Evolutionary conservation across 495 filamentous ascomycete species (phyloP), one percentile per base, ranked within the genome.

Genomic region (Penicillium coprophilum): DNA sequence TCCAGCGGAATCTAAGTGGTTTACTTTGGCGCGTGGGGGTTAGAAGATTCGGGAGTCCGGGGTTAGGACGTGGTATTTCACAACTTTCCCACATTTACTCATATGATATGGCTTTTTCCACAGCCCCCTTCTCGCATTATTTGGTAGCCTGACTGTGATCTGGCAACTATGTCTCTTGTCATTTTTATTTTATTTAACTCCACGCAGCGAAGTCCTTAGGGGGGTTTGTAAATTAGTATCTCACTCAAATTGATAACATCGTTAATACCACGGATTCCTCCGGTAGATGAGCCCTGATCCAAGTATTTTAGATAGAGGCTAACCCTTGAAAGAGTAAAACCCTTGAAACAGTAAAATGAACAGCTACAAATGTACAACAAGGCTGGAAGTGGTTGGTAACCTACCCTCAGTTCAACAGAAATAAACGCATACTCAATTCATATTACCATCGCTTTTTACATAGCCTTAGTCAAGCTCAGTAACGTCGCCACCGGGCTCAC

Each of bases 1-100:
- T 89, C 88, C 30, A 70, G 67, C 53, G 77, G 77, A 30, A 65
- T 78, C 59, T 80, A 76, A 53, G 46, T 50, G 48, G 34, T 41
- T 53, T 61, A 27, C 24, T 27, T 50, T 30, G 11, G 43, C 32
- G 28, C 46, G 12, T 46, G 28, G 31, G 44, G 36, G 34, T 45
- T 40, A 23, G 51, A 41, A 44, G 20, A 38, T 36, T 36, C 15
- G 41, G 43, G 41, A 34, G 30, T 54, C 41, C n/a, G 15, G 41
- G 41, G 52, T 46, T 44, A 54, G 32, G 31, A 46, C 32, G 32
- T 44, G 52, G 52, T 46, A 41, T 30, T 30, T 13, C 12, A 12
- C 34, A 39, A 21, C 24, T 36, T 36, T 52, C 24, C 38, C 41
- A 52, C 27, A 47, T 32, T 20, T 31, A 34, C 31, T 45, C 46